phyloP scores from a whole-genome alignment of 2,329 filamentous ascomycete genomes.

The Verruconis gallopava region DNA sequence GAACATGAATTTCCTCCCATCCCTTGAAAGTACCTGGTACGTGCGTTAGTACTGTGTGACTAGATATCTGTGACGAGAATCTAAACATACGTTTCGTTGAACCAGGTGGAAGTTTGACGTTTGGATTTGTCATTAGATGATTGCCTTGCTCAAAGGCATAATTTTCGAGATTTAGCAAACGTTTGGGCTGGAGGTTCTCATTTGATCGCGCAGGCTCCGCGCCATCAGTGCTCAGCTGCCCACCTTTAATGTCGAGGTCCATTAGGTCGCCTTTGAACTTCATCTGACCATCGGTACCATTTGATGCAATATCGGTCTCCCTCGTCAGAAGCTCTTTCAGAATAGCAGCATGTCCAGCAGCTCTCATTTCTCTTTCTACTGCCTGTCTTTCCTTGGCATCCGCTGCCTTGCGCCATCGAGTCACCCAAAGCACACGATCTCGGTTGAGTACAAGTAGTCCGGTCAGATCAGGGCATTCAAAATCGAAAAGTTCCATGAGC shows the following conservation, averaged over 20 bases:
- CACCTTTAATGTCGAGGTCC: constrained; percentile 64
- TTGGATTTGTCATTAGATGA: constrained; percentile 98
- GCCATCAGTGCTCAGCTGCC: constrained; percentile 30
- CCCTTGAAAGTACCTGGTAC: constrained; percentile 98
- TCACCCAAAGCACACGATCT: constrained; percentile 93
- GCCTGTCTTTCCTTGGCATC: constrained; percentile 57
- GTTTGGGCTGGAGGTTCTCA: constrained; percentile 74
- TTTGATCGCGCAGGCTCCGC: constrained; percentile 55
- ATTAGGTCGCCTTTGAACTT: constrained; percentile 76
- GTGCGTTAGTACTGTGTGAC: no score
- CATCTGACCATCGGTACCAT: neutral
- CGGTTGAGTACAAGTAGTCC: constrained; percentile 82
- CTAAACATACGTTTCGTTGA: constrained; percentile 73
- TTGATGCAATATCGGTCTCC: constrained; percentile 26
- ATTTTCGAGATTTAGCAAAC: constrained; percentile 87
- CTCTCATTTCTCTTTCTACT: constrained; percentile 82
- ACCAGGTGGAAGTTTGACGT: constrained; percentile 82
- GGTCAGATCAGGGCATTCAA: constrained; percentile 87
- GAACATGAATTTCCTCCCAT: constrained; percentile 96
- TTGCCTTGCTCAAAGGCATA: constrained; percentile 96
- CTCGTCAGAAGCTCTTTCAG: constrained; percentile 78
- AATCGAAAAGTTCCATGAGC: constrained; percentile 95
- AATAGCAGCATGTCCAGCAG: constrained; percentile 74
- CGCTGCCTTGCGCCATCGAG: constrained; percentile 69
- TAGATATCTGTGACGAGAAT: no score